A percentile compares a stretch with the other conserved stretches of the same genome.
phyloP scores from a whole-genome alignment of 257 asterid species.

The Penstemon eatonii region DNA sequence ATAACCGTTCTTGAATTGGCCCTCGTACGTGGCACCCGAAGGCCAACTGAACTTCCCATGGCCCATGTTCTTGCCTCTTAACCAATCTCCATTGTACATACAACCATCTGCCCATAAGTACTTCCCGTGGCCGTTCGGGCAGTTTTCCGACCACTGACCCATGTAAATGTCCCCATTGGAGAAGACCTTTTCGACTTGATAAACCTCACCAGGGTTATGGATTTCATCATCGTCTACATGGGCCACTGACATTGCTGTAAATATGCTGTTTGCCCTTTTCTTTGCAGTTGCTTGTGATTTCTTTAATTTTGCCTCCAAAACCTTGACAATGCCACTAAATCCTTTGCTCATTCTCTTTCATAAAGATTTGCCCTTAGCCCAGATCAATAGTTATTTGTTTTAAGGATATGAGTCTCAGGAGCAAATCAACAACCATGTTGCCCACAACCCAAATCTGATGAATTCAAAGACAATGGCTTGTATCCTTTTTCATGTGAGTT shows the following conservation, averaged over 20 bases:
- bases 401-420: conserved; percentile 32
- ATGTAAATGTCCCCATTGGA: conserved; percentile 68
- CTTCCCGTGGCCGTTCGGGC: conserved; percentile 76
- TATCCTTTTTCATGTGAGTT: conserved; percentile 15
- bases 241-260: conserved; percentile 82
- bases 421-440: conserved; percentile 36
- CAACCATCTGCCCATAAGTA: conserved; percentile 85
- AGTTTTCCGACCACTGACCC: conserved; percentile 70
- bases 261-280: conserved; percentile 48
- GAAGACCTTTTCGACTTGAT: conserved; percentile 61
- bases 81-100: conserved; percentile 90
- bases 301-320: conserved; percentile 65
- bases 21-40: conserved; percentile 84
- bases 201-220: conserved; percentile 38
- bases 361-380: conserved; percentile 33
- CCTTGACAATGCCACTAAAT: conserved; percentile 74
- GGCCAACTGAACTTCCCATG: conserved; percentile 95
- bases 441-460: conserved; percentile 12
- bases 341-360: conserved; percentile 68
- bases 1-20: conserved; percentile 71
- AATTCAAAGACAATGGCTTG: conserved; percentile 17
- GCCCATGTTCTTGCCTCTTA: conserved; percentile 58
- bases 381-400: conserved; percentile 40
- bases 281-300: conserved; percentile 61
- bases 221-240: conserved; percentile 78